phyloP scores from a whole-genome alignment of 2,329 filamentous ascomycete genomes.

The Phaeomoniella chlamydospora region DNA sequence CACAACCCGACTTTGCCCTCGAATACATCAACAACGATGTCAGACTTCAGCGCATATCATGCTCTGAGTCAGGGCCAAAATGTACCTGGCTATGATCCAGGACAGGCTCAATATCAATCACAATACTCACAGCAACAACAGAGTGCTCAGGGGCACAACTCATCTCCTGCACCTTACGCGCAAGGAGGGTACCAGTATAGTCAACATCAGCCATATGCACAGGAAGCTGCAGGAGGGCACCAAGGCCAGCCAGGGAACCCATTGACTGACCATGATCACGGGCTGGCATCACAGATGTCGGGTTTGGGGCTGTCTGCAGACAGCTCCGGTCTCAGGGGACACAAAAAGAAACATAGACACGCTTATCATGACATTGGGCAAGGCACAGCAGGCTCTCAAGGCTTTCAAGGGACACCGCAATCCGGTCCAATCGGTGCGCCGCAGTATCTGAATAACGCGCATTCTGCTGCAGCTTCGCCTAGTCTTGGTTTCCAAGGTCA shows the following conservation, averaged over 20 bases:
- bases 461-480: constrained; percentile 15
- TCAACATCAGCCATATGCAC: constrained; percentile 12
- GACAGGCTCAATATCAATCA: constrained; percentile 38
- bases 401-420: constrained; percentile 54
- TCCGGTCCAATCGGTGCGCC: constrained; percentile 38
- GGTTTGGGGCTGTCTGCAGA: constrained; percentile 53
- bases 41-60: constrained; percentile 26
- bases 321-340: constrained; percentile 31
- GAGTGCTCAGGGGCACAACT: constrained; percentile 20
- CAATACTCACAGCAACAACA: constrained; percentile 35
- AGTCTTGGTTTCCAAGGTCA: constrained; percentile 12
- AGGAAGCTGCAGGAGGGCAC: constrained; percentile 10
- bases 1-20: no score
- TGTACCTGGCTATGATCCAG: constrained; percentile 33
- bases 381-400: constrained; percentile 49
- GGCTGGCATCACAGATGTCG: constrained; percentile 54
- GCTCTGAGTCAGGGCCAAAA: constrained; percentile 17
- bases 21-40: constrained; percentile 22
- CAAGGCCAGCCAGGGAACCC: constrained; percentile 13
- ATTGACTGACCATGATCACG: constrained; percentile 20
- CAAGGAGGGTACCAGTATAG: constrained; percentile 10
- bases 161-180: constrained; percentile 18
- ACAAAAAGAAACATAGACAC: constrained; percentile 87
- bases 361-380: constrained; percentile 79
- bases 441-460: constrained; percentile 45